These are phyloP conservation scores for Pisolithus tinctorius DNA, from an alignment of 768 basidiomycete species.

Conservation along the genomic window DNA sequence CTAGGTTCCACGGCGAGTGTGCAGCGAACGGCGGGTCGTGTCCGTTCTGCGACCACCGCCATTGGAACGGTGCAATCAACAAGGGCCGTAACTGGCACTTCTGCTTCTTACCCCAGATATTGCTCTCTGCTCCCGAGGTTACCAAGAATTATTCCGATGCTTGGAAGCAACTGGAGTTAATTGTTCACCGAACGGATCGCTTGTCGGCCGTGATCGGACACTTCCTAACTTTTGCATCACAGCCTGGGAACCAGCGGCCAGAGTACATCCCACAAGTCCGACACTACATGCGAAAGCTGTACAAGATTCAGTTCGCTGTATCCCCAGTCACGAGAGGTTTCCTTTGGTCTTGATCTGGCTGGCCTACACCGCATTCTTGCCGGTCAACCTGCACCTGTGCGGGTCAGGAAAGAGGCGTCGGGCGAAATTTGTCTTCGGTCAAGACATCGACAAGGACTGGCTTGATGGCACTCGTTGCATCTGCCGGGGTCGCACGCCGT, in stretches of 20 bases:
- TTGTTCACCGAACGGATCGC: slow-evolving; percentile 75
- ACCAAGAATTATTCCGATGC: slow-evolving; percentile 73
- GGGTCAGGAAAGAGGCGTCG: slow-evolving; percentile 49
- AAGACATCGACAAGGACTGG: slow-evolving; percentile 71
- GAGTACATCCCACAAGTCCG: slow-evolving; percentile 79
- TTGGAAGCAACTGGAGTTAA: slow-evolving; percentile 73
- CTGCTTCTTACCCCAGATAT: slow-evolving; percentile 67
- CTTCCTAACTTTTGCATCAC: slow-evolving; percentile 68
- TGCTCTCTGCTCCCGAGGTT: slow-evolving; percentile 69
- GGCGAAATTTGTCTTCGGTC: slow-evolving; percentile 65
- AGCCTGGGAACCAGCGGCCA: slow-evolving; percentile 61
- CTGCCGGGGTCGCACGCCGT: slow-evolving; percentile 62
- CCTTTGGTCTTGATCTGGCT: slow-evolving; percentile 77
- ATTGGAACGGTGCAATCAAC: slow-evolving; percentile 82
- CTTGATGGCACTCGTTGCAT: slow-evolving; percentile 73
- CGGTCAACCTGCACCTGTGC: slow-evolving; percentile 46
- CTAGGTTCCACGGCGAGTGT: slow-evolving; percentile 79
- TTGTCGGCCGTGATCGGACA: slow-evolving; percentile 70
- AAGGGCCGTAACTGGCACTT: slow-evolving; percentile 83
- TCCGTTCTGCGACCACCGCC: slow-evolving; percentile 87
- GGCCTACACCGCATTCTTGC: slow-evolving; percentile 78
- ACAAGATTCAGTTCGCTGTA: slow-evolving; percentile 85
- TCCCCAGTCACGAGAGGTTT: slow-evolving; percentile 74
- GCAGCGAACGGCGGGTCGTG: slow-evolving; percentile 87
- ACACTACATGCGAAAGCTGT: slow-evolving; percentile 87